phyloP scores from a whole-genome alignment of 2,329 filamentous ascomycete species.

The Fonsecaea monophora region DNA sequence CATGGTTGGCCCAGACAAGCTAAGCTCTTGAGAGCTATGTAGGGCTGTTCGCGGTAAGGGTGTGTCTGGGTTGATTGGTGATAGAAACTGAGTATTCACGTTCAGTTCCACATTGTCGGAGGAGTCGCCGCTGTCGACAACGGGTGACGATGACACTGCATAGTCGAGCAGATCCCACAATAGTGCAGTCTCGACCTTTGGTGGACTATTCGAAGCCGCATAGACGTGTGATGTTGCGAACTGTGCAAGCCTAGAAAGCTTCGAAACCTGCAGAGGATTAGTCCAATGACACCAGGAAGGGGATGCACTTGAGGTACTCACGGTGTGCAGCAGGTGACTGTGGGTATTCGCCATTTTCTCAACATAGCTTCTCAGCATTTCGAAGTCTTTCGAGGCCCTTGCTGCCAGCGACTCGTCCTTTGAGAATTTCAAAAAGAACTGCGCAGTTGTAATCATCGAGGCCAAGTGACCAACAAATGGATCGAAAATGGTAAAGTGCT shows the following conservation, averaged over 20 bases:
- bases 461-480: slow-evolving; percentile 36
- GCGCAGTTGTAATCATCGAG: slow-evolving; percentile 31
- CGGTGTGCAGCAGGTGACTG: slow-evolving; percentile 33
- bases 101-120: slow-evolving; percentile 34
- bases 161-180: slow-evolving; percentile 38
- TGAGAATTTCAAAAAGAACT: slow-evolving; percentile 35
- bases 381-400: slow-evolving; percentile 30
- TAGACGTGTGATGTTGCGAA: slow-evolving; percentile 17
- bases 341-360: slow-evolving; percentile 24
- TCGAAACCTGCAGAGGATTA: slow-evolving; percentile 16
- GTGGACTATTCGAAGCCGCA: slow-evolving; percentile 18
- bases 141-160: slow-evolving; percentile 32
- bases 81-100: slow-evolving; percentile 37
- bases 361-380: slow-evolving; percentile 30
- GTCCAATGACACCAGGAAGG: background rate
- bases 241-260: slow-evolving; percentile 29
- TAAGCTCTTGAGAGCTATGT: background rate
- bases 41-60: slow-evolving; percentile 4
- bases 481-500: slow-evolving; percentile 28
- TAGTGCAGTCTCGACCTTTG: slow-evolving; percentile 34
- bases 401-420: slow-evolving; percentile 29
- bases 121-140: slow-evolving; percentile 19
- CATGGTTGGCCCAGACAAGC: slow-evolving; percentile 8
- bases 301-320: slow-evolving; percentile 11
- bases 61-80: slow-evolving; percentile 27